Percentiles rank a stretch among this genome's conserved stretches.
Evolutionary conservation across 2,329 filamentous ascomycete genomes (phyloP).

Genomic region (Fusarium equiseti): DNA sequence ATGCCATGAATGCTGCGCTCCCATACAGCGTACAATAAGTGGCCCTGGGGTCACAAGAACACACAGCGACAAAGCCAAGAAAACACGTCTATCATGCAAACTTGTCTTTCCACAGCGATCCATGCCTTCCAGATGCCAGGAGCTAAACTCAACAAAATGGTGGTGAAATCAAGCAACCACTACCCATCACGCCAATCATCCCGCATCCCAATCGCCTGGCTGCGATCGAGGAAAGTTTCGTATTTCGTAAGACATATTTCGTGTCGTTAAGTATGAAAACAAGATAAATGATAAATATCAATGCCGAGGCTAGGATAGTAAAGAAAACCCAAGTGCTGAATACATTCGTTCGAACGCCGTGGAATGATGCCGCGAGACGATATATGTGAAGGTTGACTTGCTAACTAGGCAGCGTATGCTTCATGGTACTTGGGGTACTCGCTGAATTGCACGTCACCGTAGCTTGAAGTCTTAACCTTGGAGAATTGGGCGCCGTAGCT

Average conservation of each 20-base stretch:
- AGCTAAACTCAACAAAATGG: conserved; percentile 35
- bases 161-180: conserved; percentile 33
- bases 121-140: conserved; percentile 36
- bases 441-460: conserved; percentile 52
- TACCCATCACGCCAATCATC: conserved; percentile 45
- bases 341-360: conserved; percentile 47
- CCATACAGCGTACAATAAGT: conserved; percentile 43
- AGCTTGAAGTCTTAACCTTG: conserved; percentile 54
- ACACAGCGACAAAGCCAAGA: conserved; percentile 28
- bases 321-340: conserved; percentile 39
- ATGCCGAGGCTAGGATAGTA: conserved; percentile 31
- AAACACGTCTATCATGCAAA: conserved; percentile 41
- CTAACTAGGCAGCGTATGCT: conserved; percentile 33
- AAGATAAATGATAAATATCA: conserved; percentile 39
- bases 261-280: conserved; percentile 48
- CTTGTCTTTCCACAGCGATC: conserved; percentile 41
- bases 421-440: conserved; percentile 47
- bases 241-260: conserved; percentile 53
- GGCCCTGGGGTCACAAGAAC: conserved; percentile 25
- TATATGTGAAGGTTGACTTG: background rate
- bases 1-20: conserved; percentile 43
- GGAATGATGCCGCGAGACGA: conserved; percentile 41
- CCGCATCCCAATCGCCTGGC: conserved; percentile 43
- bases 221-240: conserved; percentile 46
- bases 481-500: conserved; percentile 39